Evolutionary conservation across 352 stramenopile species (phyloP), one percentile per base, ranked within the genome.

Genomic region (Plasmopara muralis): DNA sequence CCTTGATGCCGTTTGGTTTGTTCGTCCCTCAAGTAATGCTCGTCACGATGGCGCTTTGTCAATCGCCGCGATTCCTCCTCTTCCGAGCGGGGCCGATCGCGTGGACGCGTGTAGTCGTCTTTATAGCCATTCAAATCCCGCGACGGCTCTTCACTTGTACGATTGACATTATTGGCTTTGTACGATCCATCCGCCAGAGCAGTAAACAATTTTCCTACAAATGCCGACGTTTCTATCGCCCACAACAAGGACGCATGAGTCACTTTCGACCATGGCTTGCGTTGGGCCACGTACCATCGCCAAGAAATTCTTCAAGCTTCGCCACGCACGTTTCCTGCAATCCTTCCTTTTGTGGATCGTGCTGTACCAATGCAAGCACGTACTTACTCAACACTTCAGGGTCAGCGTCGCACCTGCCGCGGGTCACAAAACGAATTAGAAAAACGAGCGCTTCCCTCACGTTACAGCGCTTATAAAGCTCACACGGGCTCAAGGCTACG

Each of bases 351-450:
- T 72, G 72, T 42, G 82, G 84, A 49, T 94, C 69, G 56, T 85
- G 87, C 68, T 92, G 81, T 55, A 94, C 77, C 34, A 94, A 61
- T 43, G 84, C 84, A 15, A 93, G 55, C 37, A 94, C 82, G 55
- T 94, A 94, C 55, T 94, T 94, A 56, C 79, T 90, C 56, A 94
- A 52, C 43, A 94, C 84, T 18, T 89, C 81, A 1, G 84, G 84
- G 57, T 94, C 84, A 1, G 84, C 84, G 37, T 94, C 84, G 50
- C 84, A 92, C 52, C 83, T 94, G 25, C 39, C 40, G 13, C 15
- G 15, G 16, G 15, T 9, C 38, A 30, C 2, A 18, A 41, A 51
- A 28, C 34, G 8, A 54, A 41, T 34, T 25, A 52, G 42, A 53
- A 39, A 20, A 40, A 28, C 39, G 7, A 33, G 20, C 6, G 16